Base-by-base conservation (phyloP, 1,284 basidiomycete genomes). In the Xerocomus amazonicus region DNA sequence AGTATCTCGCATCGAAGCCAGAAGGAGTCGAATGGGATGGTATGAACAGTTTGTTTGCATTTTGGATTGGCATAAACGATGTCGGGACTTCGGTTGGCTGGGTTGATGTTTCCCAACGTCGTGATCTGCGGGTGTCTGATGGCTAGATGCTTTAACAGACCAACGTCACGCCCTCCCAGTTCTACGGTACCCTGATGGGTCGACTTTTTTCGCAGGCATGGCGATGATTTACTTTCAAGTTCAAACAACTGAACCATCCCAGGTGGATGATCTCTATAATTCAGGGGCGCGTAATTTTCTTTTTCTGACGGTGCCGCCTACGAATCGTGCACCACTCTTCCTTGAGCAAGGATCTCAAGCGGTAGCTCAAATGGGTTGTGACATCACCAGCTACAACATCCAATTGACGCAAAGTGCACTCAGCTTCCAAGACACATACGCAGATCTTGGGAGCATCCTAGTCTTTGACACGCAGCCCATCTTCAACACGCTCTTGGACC, bases 61-160 rank as follows among this genome's bases (percentile, higher is more conserved):
- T 83, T 46, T 85, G 81, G 79, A 82, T 85, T 56, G 83, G 82
- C 6, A 84, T 84, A 50, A 83, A 83, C 50, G 81, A 81, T 55
- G 74, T 83, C 40, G 79, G 78, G 33, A 77, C 75, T 56, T 78
- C 80, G 2, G 75, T 68, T 47, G 58, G 60, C 43, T 83, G 79
- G 78, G 80, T 80, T 52, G 6, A 48, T 45, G 5, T 43, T 70
- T 55, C 41, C 35, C n/a, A 12, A 35, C 36, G 23, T 34, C 36
- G 27, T 14, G 12, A 19, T 13, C 39, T 26, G 27, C 16, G 19
- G 19, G 3, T 16, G 7, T 34, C 13, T 43, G 38, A 50, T n/a
- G n/a, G n/a, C n/a, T n/a, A n/a, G n/a, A n/a, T 17, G 10, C n/a
- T 42, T 50, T 3, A 12, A 31, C 45, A 82, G 81, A 75, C 75